Evolutionary conservation across 192 early-diverging fungal genomes (phyloP).

Genomic region (Coemansia sp.): DNA sequence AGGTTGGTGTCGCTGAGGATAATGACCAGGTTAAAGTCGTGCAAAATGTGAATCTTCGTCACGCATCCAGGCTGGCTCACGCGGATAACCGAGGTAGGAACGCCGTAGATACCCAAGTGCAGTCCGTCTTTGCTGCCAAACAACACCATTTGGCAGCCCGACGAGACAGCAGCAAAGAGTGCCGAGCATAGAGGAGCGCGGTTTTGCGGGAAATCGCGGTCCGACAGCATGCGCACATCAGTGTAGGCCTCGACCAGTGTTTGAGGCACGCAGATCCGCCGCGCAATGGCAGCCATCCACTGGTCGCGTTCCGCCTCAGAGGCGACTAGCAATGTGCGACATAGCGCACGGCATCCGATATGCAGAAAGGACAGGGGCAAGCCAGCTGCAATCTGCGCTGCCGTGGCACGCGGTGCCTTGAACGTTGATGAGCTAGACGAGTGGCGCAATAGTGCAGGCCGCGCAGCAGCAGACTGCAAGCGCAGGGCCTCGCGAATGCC

Average conservation of each 20-base stretch:
- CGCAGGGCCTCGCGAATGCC: conserved; percentile 40
- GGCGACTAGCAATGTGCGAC: conserved; percentile 35
- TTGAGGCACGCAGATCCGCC: conserved; percentile 43
- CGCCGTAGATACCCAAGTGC: conserved; percentile 52
- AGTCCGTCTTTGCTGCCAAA: conserved; percentile 49
- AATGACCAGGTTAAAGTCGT: conserved; percentile 37
- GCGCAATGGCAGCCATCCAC: conserved; percentile 31
- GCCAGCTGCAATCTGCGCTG: not conserved
- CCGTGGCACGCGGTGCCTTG: not conserved
- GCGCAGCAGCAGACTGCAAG: conserved; percentile 12
- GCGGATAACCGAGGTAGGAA: conserved; percentile 50
- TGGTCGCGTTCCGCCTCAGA: conserved; percentile 31
- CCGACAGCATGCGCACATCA: conserved; percentile 41
- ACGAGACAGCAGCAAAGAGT: conserved; percentile 32
- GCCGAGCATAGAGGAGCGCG: conserved; percentile 51
- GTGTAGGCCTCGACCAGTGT: conserved; percentile 55
- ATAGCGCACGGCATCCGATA: conserved; percentile 43
- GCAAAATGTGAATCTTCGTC: conserved; percentile 45
- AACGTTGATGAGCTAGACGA: conserved; percentile 24
- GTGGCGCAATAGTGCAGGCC: conserved; percentile 23
- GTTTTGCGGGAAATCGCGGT: conserved; percentile 40
- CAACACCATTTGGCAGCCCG: conserved; percentile 52
- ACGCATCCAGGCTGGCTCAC: conserved; percentile 25
- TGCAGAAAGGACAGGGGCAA: conserved; percentile 44
- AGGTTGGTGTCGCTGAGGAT: conserved; percentile 44